These are phyloP conservation scores for Fomes fomentarius DNA, from an alignment of 1,284 basidiomycete species.

Conservation along the genomic window DNA sequence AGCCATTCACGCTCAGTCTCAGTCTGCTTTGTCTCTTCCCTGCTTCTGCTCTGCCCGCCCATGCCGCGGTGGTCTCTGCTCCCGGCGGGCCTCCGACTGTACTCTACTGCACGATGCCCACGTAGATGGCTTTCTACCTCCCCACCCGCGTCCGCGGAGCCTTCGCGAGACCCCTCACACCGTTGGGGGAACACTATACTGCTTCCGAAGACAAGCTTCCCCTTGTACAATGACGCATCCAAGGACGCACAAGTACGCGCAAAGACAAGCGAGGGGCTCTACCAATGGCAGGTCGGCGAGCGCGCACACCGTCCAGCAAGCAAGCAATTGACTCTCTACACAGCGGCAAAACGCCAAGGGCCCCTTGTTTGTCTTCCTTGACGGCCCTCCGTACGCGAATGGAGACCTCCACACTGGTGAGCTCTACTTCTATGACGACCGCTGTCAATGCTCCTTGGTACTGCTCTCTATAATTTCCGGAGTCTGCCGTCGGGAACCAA, in stretches of 20 bases:
- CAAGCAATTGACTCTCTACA: constrained; percentile 7
- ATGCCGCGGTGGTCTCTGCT: constrained; percentile 24
- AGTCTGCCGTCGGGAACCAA: not conserved
- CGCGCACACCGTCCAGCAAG: not conserved
- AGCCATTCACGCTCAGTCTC: not conserved
- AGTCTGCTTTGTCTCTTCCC: not conserved
- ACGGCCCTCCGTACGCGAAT: constrained; percentile 98
- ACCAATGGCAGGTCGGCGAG: constrained; percentile 79
- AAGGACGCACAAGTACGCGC: constrained; percentile 66
- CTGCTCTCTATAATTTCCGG: not conserved
- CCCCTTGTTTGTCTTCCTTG: constrained; percentile 85
- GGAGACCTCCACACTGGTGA: constrained; percentile 94
- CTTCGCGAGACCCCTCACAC: constrained; percentile 29
- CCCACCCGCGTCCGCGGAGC: constrained; percentile 33
- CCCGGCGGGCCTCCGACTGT: constrained; percentile 12
- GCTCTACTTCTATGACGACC: constrained; percentile 19
- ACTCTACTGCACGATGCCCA: constrained; percentile 4
- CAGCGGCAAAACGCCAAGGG: constrained; percentile 70
- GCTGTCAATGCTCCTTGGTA: not conserved
- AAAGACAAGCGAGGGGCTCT: constrained; percentile 79
- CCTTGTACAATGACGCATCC: constrained; percentile 73
- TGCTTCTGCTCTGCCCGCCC: constrained; percentile 2
- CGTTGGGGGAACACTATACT: constrained; percentile 61
- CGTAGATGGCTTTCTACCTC: constrained; percentile 19
- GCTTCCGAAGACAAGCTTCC: constrained; percentile 85